Base-by-base conservation (phyloP, 768 basidiomycete species). In the Boletus rubescentipes region DNA sequence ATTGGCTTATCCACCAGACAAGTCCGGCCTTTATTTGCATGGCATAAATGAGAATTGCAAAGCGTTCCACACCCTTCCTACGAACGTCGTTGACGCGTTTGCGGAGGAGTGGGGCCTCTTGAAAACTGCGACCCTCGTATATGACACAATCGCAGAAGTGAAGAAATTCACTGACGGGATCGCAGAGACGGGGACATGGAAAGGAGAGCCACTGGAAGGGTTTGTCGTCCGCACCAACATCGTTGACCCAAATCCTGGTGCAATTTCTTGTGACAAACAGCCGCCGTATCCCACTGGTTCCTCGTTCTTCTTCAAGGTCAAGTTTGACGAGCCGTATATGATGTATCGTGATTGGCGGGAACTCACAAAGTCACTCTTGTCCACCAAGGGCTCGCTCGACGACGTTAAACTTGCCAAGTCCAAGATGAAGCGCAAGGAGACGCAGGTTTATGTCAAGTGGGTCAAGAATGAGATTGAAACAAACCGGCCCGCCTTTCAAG, bases 341-440 rank as follows among this genome's bases (percentile, higher is more conserved):
- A 95, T 96, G 85, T 98, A 97, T 73, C 87, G 97, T 51, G 91
- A 95, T 67, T 98, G 94, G 93, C 81, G 96, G 51, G 96, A 98
- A 72, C 79, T 95, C 48, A 98, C 97, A 7, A 91, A 91, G 67
- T 71, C 68, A 11, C 75, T 96, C n/a, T 75, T 94, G 9, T 63
- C 73, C 8, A 59, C 72, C 40, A 71, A 76, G 38, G 63, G 59
- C 47, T 58, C 65, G 36, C 63, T 61, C 47, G 70, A 55, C 15
- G 64, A 71, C 2, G 69, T 65, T 6, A 72, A 72, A 38, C 68
- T 91, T 10, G 80, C 86, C 2, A 83, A 83, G 66, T 72, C 77
- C 39, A 91, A 86, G 75, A 74, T 93, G 75, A 81, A 81, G 60
- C 77, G 92, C 51, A 73, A 82, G 9, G 94, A 98, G 75, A 92